These are phyloP conservation scores for Cutaneotrichosporon sp. DNA, from an alignment of 1,284 basidiomycete genomes.

Conservation along the genomic window DNA sequence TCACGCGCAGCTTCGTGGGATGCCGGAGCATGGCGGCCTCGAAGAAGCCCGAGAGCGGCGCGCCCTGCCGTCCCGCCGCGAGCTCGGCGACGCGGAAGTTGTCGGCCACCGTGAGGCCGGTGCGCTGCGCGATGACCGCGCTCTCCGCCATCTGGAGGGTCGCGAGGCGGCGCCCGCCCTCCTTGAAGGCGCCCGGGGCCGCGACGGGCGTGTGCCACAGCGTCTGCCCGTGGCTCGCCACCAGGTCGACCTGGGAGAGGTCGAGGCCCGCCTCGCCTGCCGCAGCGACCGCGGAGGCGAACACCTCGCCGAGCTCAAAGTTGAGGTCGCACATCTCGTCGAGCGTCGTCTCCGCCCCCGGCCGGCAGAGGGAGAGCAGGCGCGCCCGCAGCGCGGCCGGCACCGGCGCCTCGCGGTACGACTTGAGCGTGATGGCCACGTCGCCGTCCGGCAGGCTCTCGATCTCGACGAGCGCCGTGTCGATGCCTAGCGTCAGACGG, in stretches of 20 bases:
- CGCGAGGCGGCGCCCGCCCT: slow-evolving; percentile 1
- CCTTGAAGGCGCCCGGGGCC: not conserved
- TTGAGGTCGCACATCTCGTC: slow-evolving; percentile 24
- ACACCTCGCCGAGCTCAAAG: slow-evolving; percentile 19
- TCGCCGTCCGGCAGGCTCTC: not conserved
- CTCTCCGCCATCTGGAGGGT: slow-evolving; percentile 21
- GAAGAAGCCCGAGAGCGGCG: slow-evolving; percentile 31
- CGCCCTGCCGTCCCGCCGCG: slow-evolving; percentile 29
- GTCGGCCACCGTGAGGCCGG: slow-evolving; percentile 21
- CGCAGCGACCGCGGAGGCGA: slow-evolving; percentile 7
- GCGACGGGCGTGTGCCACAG: slow-evolving; percentile 17
- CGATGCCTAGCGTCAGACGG: no score
- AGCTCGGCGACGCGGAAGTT: slow-evolving; percentile 33
- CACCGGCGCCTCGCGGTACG: slow-evolving; percentile 20
- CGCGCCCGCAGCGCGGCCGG: not conserved
- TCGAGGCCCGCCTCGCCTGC: slow-evolving; percentile 10
- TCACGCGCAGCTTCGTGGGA: slow-evolving; percentile 22
- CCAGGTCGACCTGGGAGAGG: slow-evolving; percentile 16
- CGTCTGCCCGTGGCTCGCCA: slow-evolving; percentile 26
- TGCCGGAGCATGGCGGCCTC: slow-evolving; percentile 29
- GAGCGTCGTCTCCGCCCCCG: slow-evolving; percentile 8
- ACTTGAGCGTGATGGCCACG: slow-evolving; percentile 7
- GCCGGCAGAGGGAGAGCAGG: slow-evolving; percentile 3
- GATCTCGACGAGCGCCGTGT: no score
- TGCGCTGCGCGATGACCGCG: slow-evolving; percentile 14